phyloP scores from a whole-genome alignment of 2,329 filamentous ascomycete species.

The Fusarium sp. region DNA sequence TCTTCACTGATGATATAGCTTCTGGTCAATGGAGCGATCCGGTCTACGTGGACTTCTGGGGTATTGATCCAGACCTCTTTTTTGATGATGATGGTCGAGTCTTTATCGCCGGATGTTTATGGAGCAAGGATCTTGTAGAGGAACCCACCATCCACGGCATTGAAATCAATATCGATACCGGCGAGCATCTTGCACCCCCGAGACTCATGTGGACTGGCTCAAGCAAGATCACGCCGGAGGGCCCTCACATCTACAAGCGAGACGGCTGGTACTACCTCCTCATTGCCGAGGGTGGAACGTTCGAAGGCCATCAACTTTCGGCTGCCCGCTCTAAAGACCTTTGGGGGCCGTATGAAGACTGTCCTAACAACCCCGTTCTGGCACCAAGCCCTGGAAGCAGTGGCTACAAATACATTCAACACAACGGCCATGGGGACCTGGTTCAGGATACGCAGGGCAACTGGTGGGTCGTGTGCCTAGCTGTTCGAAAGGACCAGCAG shows the following conservation, averaged over 20 bases:
- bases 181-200: constrained; percentile 44
- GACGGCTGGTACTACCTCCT: constrained; percentile 49
- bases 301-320: not conserved
- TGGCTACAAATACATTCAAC: not conserved
- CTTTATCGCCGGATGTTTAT: constrained; percentile 42
- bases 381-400: not conserved
- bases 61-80: constrained; percentile 43
- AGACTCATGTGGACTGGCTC: constrained; percentile 8
- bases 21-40: constrained; percentile 11
- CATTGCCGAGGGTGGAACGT: constrained; percentile 3
- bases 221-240: not conserved
- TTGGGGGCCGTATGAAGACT: constrained; percentile 5
- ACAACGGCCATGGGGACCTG: constrained; percentile 1
- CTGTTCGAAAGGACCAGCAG: not conserved
- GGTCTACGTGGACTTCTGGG: constrained; percentile 17
- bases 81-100: constrained; percentile 26
- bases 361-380: not conserved
- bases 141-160: constrained; percentile 24
- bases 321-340: not conserved
- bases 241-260: constrained; percentile 58
- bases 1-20: constrained; percentile 6
- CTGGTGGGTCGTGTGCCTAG: constrained; percentile 2
- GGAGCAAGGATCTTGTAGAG: constrained; percentile 30
- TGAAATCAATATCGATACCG: constrained; percentile 50
- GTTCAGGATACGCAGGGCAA: not conserved